A percentile compares a stretch with the other conserved stretches of the same genome.
phyloP scores from a whole-genome alignment of 257 asterid genomes.

The Thymus mandschuricus region DNA sequence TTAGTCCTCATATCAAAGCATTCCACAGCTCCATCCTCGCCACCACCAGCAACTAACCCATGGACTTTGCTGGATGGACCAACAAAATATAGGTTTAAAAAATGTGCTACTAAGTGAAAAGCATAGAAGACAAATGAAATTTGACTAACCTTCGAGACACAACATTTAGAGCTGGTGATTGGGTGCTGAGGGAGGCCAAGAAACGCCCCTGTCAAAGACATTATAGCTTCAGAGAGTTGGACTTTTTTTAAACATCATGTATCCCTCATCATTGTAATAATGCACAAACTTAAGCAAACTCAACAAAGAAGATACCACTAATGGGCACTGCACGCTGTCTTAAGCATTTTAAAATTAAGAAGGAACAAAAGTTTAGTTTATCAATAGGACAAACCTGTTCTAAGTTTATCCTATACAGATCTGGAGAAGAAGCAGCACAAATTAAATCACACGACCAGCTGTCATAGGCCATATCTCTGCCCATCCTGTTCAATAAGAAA shows the following conservation, averaged over 20 bases:
- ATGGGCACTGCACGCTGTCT: background rate
- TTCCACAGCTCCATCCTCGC: slow-evolving; percentile 95
- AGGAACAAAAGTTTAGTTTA: slow-evolving; percentile 26
- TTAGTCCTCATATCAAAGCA: slow-evolving; percentile 92
- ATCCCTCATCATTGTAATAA: background rate
- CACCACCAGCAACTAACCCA: slow-evolving; percentile 91
- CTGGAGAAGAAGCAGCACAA: slow-evolving; percentile 99
- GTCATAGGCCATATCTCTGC: slow-evolving; percentile 90
- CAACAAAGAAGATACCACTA: slow-evolving; percentile 10
- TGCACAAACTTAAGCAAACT: slow-evolving; percentile 10
- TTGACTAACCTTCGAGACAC: slow-evolving; percentile 79
- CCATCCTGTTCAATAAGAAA: slow-evolving; percentile 71
- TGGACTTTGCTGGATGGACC: slow-evolving; percentile 67
- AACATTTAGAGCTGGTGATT: slow-evolving; percentile 90
- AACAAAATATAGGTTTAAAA: slow-evolving; percentile 10
- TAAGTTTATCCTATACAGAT: slow-evolving; percentile 86
- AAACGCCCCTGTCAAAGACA: slow-evolving; percentile 76
- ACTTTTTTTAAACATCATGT: background rate
- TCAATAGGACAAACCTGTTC: slow-evolving; percentile 68
- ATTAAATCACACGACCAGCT: slow-evolving; percentile 94
- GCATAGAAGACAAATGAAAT: slow-evolving; percentile 16
- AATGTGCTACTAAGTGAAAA: slow-evolving; percentile 9
- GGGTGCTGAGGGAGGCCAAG: slow-evolving; percentile 79
- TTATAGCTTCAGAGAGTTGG: slow-evolving; percentile 21
- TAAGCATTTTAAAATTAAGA: slow-evolving; percentile 10